These are phyloP conservation scores for Russula vinacea DNA, from an alignment of 768 basidiomycete species.

Conservation along the genomic window DNA sequence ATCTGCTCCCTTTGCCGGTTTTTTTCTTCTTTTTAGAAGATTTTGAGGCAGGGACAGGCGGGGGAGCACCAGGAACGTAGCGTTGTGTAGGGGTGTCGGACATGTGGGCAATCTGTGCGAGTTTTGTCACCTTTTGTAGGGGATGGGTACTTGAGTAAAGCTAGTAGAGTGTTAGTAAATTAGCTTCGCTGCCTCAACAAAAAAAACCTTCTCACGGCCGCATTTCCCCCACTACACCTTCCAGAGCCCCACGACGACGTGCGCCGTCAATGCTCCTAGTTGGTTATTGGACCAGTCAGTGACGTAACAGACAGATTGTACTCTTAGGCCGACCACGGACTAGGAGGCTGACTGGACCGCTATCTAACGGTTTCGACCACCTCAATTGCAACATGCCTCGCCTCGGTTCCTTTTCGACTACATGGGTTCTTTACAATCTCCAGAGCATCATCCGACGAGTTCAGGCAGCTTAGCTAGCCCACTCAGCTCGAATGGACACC, in stretches of 20 bases:
- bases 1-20: conserved; percentile 42
- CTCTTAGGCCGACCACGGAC: neutral
- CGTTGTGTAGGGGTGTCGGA: conserved; percentile 44
- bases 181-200: neutral
- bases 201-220: conserved; percentile 25
- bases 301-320: conserved; percentile 3
- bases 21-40: conserved; percentile 68
- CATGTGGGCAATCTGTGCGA: conserved; percentile 33
- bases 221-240: neutral
- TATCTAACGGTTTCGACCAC: conserved; percentile 6
- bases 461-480: conserved; percentile 14
- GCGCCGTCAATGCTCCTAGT: neutral
- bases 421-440: conserved; percentile 12
- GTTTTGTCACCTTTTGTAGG: conserved; percentile 6
- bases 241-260: neutral
- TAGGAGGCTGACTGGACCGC: conserved; percentile 24
- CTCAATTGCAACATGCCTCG: conserved; percentile 1
- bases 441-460: conserved; percentile 10
- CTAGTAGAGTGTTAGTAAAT: neutral
- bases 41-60: conserved; percentile 57
- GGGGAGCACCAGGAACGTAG: conserved; percentile 75
- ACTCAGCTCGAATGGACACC: conserved; percentile 29
- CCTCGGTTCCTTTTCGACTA: neutral
- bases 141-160: neutral
- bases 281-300: neutral